A percentile compares a stretch with the other conserved stretches of the same genome.
Evolutionary conservation across 169 alveolate species (phyloP).

Genomic region (Cryptosporidium felis): DNA sequence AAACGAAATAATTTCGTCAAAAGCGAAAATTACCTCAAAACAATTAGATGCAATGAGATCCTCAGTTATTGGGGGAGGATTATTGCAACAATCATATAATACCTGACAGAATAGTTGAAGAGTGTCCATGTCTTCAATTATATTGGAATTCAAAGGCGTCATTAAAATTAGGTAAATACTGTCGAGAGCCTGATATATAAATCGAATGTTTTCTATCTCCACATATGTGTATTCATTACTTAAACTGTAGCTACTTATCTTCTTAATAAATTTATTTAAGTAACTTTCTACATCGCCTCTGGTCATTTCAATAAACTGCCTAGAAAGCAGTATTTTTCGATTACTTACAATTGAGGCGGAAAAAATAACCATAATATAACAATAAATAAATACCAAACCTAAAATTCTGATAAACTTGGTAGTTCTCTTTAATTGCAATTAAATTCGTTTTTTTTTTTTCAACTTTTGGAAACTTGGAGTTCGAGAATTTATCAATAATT

Average conservation of each 20-base stretch:
- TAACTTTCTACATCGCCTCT: constrained; percentile 85
- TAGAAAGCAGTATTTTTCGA: constrained; percentile 85
- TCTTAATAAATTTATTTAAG: constrained; percentile 66
- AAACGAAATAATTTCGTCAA: constrained; percentile 86
- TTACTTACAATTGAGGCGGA: constrained; percentile 81
- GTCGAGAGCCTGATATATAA: constrained; percentile 89
- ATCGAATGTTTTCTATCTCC: constrained; percentile 86
- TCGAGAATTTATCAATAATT: too few relatives aligned
- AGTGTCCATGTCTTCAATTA: constrained; percentile 89
- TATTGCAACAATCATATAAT: constrained; percentile 74
- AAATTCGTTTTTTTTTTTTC: too few relatives aligned
- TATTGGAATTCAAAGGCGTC: constrained; percentile 86
- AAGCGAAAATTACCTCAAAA: constrained; percentile 85
- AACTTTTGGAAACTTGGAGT: too few relatives aligned
- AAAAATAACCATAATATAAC: constrained; percentile 80
- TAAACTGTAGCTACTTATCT: constrained; percentile 9
- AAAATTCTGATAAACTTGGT: not conserved
- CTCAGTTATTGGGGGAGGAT: constrained; percentile 79
- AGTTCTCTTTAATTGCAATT: not conserved
- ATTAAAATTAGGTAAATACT: constrained; percentile 82
- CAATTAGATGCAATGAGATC: constrained; percentile 82
- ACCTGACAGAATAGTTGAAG: constrained; percentile 84
- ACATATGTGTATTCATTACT: constrained; percentile 85
- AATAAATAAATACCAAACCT: not conserved
- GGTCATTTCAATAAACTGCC: constrained; percentile 88